Conservation (phyloP, 108 stramenopile species). For the Schizochytrium sp. region DNA sequence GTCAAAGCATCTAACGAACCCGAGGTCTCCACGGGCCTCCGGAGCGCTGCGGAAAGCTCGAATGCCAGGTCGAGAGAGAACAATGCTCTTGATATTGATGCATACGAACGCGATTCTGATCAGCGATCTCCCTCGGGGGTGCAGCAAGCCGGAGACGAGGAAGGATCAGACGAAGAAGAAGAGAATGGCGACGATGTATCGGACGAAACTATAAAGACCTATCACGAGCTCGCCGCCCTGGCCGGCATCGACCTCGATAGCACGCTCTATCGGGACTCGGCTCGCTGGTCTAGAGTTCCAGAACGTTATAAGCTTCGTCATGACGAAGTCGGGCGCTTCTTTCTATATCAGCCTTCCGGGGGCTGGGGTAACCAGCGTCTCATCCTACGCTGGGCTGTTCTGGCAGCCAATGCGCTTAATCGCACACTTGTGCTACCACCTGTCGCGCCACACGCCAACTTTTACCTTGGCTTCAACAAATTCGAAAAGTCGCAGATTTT, state of each 20-base stretch:
- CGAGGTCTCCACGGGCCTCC: no score
- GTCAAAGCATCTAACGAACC: no score
- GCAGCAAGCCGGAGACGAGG: no score
- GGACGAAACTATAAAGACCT: not conserved
- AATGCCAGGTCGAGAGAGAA: no score
- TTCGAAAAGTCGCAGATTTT: not conserved
- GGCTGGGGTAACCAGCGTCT: conserved; percentile 10
- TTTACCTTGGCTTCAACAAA: not conserved
- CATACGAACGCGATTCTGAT: no score
- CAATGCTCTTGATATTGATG: no score
- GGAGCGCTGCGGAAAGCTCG: no score
- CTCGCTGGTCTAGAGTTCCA: not conserved
- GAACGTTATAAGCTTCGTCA: not conserved
- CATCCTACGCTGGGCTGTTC: not conserved
- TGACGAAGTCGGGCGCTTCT: not conserved
- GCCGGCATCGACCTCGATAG: not conserved
- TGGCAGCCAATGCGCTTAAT: not conserved
- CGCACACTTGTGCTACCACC: not conserved
- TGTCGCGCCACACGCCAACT: not conserved
- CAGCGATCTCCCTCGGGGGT: no score
- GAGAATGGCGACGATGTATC: not conserved
- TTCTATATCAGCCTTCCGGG: not conserved
- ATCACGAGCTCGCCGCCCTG: not conserved
- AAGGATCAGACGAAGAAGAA: not conserved
- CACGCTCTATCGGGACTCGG: not conserved